Evolutionary conservation across 2,329 filamentous ascomycete genomes (phyloP).

Genomic region (Neofusicoccum umdonicola): DNA sequence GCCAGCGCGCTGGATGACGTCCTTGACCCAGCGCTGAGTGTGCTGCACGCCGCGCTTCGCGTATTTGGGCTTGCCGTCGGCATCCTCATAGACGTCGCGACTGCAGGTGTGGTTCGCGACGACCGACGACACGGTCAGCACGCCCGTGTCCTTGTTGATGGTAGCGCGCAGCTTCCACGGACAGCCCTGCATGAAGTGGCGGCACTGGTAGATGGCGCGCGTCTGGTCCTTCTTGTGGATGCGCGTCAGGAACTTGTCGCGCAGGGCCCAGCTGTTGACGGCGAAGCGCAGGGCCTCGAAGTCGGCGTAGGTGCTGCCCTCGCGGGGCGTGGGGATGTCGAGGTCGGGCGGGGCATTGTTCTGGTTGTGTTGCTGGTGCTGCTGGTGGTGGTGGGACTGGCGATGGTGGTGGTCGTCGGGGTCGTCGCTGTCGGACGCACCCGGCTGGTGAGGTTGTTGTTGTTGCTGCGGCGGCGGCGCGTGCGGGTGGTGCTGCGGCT

Average conservation of each 20-base stretch:
- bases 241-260: constrained; percentile 21
- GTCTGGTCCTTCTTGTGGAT: constrained; percentile 21
- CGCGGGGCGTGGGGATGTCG: constrained; percentile 19
- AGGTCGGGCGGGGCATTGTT: constrained; percentile 18
- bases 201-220: constrained; percentile 20
- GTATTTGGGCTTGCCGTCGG: constrained; percentile 20
- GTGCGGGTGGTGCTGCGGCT: constrained; percentile 6
- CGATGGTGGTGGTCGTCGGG: constrained; percentile 7
- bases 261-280: constrained; percentile 20
- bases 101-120: constrained; percentile 18
- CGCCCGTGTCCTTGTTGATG: constrained; percentile 17
- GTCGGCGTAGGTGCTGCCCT: constrained; percentile 19
- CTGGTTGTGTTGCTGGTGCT: constrained; percentile 13
- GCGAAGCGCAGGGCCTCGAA: constrained; percentile 20
- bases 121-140: constrained; percentile 19
- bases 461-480: constrained; percentile 5
- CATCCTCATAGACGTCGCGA: constrained; percentile 17
- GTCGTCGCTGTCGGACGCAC: not conserved
- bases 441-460: not conserved
- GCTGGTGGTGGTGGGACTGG: constrained; percentile 4
- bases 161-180: constrained; percentile 20
- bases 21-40: constrained; percentile 21
- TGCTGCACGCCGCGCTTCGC: constrained; percentile 21
- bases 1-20: constrained; percentile 16
- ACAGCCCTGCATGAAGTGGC: constrained; percentile 18